Evolutionary conservation across 169 alveolate genomes (phyloP).

Genomic region (Eimeria brunetti): DNA sequence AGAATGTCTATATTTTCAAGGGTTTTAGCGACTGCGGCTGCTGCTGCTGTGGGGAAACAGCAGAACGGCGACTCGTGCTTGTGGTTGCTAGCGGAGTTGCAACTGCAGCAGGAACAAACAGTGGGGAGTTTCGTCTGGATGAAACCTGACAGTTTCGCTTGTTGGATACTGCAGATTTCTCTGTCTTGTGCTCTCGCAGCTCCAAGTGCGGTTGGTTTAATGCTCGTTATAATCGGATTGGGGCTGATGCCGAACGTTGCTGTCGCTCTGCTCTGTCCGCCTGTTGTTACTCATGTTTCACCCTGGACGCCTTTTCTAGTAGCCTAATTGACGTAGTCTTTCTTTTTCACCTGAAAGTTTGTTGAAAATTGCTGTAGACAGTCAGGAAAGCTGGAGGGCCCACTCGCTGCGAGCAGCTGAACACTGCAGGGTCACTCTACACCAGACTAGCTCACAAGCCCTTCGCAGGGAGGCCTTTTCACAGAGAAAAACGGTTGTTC

Average conservation of each 20-base stretch:
- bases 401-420: constrained; percentile 21
- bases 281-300: neutral
- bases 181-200: constrained; percentile 1
- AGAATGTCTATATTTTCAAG: neutral
- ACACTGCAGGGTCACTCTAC: neutral
- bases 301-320: neutral
- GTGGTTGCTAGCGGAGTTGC: neutral
- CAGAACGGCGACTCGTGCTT: neutral
- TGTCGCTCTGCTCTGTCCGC: neutral
- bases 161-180: neutral
- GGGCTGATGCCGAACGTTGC: neutral
- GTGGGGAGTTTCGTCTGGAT: neutral
- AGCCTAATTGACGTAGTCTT: neutral
- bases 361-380: neutral
- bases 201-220: neutral
- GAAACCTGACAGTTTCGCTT: neutral
- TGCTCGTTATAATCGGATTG: neutral
- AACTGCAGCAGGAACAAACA: constrained; percentile 10
- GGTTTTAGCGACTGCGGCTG: neutral
- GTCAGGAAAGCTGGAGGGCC: neutral
- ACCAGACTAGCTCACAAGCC: neutral
- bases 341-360: neutral
- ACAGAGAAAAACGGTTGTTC: neutral
- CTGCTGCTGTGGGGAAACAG: constrained; percentile 30
- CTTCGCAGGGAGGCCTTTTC: neutral